Evolutionary conservation across 2,329 filamentous ascomycete genomes (phyloP).

Genomic region (Calcarisporium arbuscula): DNA sequence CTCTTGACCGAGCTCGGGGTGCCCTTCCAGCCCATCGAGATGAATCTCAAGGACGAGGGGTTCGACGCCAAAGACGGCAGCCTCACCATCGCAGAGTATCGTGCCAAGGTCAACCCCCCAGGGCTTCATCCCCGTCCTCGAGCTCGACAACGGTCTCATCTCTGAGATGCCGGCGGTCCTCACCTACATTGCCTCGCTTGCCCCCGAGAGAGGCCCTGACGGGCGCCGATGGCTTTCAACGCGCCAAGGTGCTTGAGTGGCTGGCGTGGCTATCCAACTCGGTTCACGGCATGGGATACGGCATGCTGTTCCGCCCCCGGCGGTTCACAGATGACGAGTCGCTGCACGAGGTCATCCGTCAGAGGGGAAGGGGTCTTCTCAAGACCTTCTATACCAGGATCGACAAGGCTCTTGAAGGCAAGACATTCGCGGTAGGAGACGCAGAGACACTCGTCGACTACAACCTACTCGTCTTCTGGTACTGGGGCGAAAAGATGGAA

Average conservation of each 20-base stretch:
- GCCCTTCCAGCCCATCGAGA: conserved; percentile 14
- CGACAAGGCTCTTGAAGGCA: conserved; percentile 10
- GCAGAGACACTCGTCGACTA: conserved; percentile 16
- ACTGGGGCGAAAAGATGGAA: conserved; percentile 10
- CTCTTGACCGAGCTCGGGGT: conserved; percentile 24
- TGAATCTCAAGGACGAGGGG: conserved; percentile 13
- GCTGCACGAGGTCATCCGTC: conserved; percentile 8
- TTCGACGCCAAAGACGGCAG: conserved; percentile 22
- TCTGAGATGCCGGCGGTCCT: conserved; percentile 27
- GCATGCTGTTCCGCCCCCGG: conserved; percentile 16
- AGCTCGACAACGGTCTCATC: conserved; percentile 20
- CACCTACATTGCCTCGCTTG: conserved; percentile 22
- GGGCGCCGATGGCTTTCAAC: conserved; percentile 13
- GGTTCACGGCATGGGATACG: conserved; percentile 23
- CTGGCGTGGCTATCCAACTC: conserved; percentile 24
- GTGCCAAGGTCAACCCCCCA: conserved; percentile 19
- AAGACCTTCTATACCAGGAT: conserved; percentile 12
- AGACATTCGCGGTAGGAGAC: conserved; percentile 13
- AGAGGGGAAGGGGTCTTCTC: conserved; percentile 10
- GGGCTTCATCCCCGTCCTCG: conserved; percentile 25
- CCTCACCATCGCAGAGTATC: conserved; percentile 22
- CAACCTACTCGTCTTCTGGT: conserved; percentile 16
- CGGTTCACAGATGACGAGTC: conserved; percentile 19
- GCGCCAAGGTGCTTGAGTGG: conserved; percentile 24
- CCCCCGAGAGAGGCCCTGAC: conserved; percentile 13